Conservation (phyloP, 1,139 yeast genomes). For the Protomyces lactucae-debilis region DNA sequence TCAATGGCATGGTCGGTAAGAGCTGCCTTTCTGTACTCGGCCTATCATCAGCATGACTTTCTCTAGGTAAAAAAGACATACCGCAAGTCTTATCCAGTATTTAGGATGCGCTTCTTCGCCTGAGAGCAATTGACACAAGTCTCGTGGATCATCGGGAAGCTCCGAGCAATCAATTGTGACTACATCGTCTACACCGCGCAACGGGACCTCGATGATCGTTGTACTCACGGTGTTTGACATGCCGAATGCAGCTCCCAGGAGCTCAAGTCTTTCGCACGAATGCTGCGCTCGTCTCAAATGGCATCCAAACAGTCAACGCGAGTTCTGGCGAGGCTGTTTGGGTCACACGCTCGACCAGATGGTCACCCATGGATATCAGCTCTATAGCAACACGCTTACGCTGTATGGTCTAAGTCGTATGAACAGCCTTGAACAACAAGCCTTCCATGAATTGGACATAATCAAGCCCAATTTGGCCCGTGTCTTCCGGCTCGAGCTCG, state of each 20-base stretch:
- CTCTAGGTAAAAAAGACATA: conserved; percentile 33
- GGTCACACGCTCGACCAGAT: too few relatives aligned
- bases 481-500: conserved; percentile 15
- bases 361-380: too few relatives aligned
- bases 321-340: too few relatives aligned
- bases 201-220: conserved; percentile 54
- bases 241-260: too few relatives aligned
- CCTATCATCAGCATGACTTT: neutral
- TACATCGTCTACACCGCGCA: conserved; percentile 61
- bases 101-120: conserved; percentile 71
- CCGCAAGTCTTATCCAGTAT: conserved; percentile 55
- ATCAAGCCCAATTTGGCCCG: conserved; percentile 37
- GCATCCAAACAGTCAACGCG: too few relatives aligned
- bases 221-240: neutral
- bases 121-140: conserved; percentile 67
- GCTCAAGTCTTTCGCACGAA: too few relatives aligned
- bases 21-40: conserved; percentile 64
- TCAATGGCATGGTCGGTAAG: conserved; percentile 59
- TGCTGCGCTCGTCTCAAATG: too few relatives aligned
- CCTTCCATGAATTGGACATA: conserved; percentile 38
- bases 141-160: conserved; percentile 82
- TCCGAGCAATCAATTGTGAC: conserved; percentile 65
- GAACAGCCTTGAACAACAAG: conserved; percentile 9
- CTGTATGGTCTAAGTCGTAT: too few relatives aligned
- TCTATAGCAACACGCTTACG: too few relatives aligned